Evolutionary conservation across 2,329 filamentous ascomycete genomes (phyloP), one percentile per base, ranked within the genome.

Genomic region (Fusarium sp.): DNA sequence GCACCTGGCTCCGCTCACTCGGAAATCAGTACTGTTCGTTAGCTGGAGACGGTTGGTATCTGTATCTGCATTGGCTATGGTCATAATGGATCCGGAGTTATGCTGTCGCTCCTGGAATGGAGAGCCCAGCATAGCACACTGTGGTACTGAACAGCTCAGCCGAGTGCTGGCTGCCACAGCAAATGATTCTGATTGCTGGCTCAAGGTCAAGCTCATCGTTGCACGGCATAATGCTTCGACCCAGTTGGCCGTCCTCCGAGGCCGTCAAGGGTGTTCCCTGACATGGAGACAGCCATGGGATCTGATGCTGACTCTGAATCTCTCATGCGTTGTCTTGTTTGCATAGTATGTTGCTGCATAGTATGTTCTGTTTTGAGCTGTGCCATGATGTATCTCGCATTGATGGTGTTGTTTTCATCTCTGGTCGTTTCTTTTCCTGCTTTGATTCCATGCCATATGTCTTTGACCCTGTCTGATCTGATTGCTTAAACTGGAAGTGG

Each of bases 321-420:
- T 30, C 58, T 69, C 65, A 47, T 69, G 52, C 57, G 66, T 63
- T 69, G 66, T 63, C 42, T 44, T 62, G 62, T 57, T 45, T 40
- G 44, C 37, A 61, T 63, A 70, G 66, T 41, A 49, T 65, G 62
- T 47, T 65, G 40, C 51, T 41, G 28, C 45, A 37, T 30, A 59
- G 52, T 45, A 31, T 65, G 62, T 59, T 67, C 45, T 70, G 57
- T 53, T 34, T 30, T 63, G 41, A 34, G 31, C 36, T 57, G 50
- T 69, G 57, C 41, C 37, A 53, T 69, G 67, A 60, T 60, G 37
- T 45, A 56, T 44, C 53, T 61, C 61, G 67, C 62, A 55, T 37
- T 34, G 20, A 66, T 60, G 41, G 53, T 67, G 62, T 50, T 70
- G 57, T 67, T 70, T 54, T 56, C 31, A 46, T 44, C 15, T 62